Percentiles rank a stretch among this genome's conserved stretches.
These are phyloP conservation scores for Starmerella scarabaei DNA, from an alignment of 805 yeast species.

Conservation along the genomic window DNA sequence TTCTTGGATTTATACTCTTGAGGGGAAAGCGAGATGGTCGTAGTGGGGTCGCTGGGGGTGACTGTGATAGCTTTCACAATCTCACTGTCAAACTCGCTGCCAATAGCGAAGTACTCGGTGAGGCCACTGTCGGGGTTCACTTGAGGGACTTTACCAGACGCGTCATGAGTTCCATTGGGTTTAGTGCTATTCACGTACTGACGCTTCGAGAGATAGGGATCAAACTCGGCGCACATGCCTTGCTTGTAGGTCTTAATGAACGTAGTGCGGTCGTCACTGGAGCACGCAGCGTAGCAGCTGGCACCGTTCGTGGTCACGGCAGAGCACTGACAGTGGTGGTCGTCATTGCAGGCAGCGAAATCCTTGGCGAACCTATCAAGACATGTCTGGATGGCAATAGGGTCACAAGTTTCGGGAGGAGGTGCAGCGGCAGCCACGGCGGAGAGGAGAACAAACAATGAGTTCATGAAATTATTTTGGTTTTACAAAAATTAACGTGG, in stretches of 20 bases:
- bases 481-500: neutral
- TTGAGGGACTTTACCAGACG: neutral
- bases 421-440: constrained; percentile 2
- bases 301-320: constrained; percentile 15
- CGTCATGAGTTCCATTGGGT: neutral
- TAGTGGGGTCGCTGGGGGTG: constrained; percentile 13
- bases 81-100: neutral
- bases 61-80: constrained; percentile 12
- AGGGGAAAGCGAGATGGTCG: constrained; percentile 14
- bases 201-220: constrained; percentile 10
- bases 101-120: neutral
- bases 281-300: constrained; percentile 19
- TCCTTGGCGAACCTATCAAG: constrained; percentile 11
- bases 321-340: constrained; percentile 16
- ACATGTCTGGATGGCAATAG: constrained; percentile 12
- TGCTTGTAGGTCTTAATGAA: constrained; percentile 14
- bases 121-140: too few relatives aligned
- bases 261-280: constrained; percentile 13
- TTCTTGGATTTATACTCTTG: constrained; percentile 14
- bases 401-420: constrained; percentile 16
- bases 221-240: constrained; percentile 16
- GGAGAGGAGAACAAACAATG: neutral
- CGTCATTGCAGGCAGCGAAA: constrained; percentile 14
- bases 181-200: neutral
- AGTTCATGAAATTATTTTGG: neutral